Evolutionary conservation across 345 rosid genomes (phyloP), one percentile per base, ranked within the genome.

Genomic region (Bretschneidera sinensis): DNA sequence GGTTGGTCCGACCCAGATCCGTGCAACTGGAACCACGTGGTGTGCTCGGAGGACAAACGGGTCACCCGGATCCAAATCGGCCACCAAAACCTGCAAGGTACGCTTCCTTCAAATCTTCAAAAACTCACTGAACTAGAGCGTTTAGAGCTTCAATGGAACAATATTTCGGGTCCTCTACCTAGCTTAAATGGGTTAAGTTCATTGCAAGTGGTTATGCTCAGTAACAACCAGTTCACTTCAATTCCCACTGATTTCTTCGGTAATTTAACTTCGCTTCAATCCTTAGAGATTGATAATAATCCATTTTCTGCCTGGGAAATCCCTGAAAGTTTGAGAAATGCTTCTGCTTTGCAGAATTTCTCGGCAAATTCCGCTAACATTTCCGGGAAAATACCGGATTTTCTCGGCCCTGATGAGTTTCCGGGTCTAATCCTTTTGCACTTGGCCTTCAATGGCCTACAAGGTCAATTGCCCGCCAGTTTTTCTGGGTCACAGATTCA

Each of bases 41-140:
- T 20, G 34, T 92, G 96, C 66, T 75, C 87, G 6, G 63, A 61
- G 4, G 65, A 71, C 21, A 73, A 77, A 21, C 81, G 96, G 71
- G 87, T 92, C 5, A 79, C 80, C 61, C 80, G 98, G 74, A 92
- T 91, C 84, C 98, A 91, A 79, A 65, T 91, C 72, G 98, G 98
- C 28, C 87, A 69, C 59, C 80, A 78, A 34, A 71, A 59, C 55
- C 88, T 91, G 61, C 71, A 71, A 70, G 98, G 98, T 57, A 81
- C 90, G 17, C 88, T 91, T 22, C 85, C 95, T 21, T 47, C 77
- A 2, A 65, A 74, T 69, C 76, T 91, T 34, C 74, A 53, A 10
- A 75, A 71, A 63, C 85, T 91, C 43, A 56, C 84, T 17, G 71
- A 63, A 64, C 90, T 88, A 14, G 83, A 81, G 55, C 84, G 90